phyloP scores from a whole-genome alignment of 768 basidiomycete species.

The Leccinum subgranulosum region DNA sequence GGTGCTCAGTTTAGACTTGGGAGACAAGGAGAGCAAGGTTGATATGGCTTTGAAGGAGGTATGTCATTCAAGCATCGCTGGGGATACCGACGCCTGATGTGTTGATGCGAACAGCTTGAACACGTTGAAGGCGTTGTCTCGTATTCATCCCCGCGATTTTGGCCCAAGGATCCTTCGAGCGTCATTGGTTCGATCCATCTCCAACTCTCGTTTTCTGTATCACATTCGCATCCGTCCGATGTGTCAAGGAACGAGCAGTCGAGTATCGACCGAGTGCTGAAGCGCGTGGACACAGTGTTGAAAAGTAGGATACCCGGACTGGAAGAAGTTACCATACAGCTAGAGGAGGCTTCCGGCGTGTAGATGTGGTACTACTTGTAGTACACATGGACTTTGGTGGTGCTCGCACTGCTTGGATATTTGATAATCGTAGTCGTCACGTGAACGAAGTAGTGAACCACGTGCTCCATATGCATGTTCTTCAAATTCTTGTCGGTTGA shows the following conservation, averaged over 20 bases:
- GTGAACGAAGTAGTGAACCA: not conserved
- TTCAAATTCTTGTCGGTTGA: no score
- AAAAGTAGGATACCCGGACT: slow-evolving; percentile 74
- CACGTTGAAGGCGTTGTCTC: slow-evolving; percentile 78
- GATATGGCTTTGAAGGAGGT: slow-evolving; percentile 64
- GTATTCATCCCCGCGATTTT: slow-evolving; percentile 82
- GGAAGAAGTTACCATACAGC: slow-evolving; percentile 88
- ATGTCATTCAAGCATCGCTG: slow-evolving; percentile 16
- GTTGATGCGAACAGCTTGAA: slow-evolving; percentile 47
- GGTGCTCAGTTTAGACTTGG: slow-evolving; percentile 83
- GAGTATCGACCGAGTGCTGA: slow-evolving; percentile 60
- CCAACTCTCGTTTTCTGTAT: slow-evolving; percentile 65
- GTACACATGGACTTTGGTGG: slow-evolving; percentile 6
- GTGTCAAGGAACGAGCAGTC: slow-evolving; percentile 26
- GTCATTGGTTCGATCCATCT: slow-evolving; percentile 92
- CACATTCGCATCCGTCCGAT: slow-evolving; percentile 52
- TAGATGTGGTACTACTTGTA: not conserved
- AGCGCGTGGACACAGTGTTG: slow-evolving; percentile 71
- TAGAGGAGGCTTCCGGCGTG: slow-evolving; percentile 42
- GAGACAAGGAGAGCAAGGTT: slow-evolving; percentile 53
- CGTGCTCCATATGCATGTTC: not conserved
- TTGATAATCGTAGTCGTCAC: slow-evolving; percentile 2
- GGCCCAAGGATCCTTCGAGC: slow-evolving; percentile 89
- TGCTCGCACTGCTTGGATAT: slow-evolving; percentile 12
- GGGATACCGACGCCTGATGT: not conserved